Base-by-base conservation (phyloP, 2,329 filamentous ascomycete genomes). In the Aaosphaeria pasadenensis region DNA sequence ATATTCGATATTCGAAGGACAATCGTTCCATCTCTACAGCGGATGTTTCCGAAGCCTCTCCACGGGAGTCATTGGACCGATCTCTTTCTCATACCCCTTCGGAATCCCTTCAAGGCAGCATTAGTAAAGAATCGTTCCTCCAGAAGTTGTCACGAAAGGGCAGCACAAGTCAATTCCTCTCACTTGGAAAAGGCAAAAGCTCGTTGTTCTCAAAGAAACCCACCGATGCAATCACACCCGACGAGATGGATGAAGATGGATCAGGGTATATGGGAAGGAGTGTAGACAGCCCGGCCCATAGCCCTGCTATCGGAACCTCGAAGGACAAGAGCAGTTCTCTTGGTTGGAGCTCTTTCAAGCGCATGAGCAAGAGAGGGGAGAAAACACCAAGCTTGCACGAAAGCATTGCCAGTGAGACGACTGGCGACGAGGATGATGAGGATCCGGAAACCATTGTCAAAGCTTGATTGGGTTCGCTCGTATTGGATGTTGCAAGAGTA, bases 71-170 rank as follows among this genome's bases (percentile, higher is more conserved):
- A 5, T 64, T 74, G 11, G 73, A 75, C 39, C 67, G 67, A 17
- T 63, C 66, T 9, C 52, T 66, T 4, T 72, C 69, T 5, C 69
- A 72, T 38, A 66, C 67, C 0, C 59, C 64, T 2, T 70, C 68
- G 0, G 68, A 72, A 13, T 60, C 33, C 52, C 58, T 46, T 44
- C 46, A 28, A 13, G 48, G 46, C 41, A 60, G 66, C 2, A 50
- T 66, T 13, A 70, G 72, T 49, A 76, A 73, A 46, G 74, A 77
- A 43, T 69, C 67, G 2, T 75, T 78, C 55, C 77, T 78, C 74
- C 69, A 73, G 50, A 77, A 77, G 51, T 67, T 79, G 36, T 71
- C 71, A 4, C 72, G 76, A 45, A 79, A 79, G 57, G 69, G 68
- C 33, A 73, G 68, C 49, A 71, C 72, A 0, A 71, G 67, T 45